Evolutionary conservation across 2,329 filamentous ascomycete genomes (phyloP).

Genomic region (Exophiala lecanii-corni): DNA sequence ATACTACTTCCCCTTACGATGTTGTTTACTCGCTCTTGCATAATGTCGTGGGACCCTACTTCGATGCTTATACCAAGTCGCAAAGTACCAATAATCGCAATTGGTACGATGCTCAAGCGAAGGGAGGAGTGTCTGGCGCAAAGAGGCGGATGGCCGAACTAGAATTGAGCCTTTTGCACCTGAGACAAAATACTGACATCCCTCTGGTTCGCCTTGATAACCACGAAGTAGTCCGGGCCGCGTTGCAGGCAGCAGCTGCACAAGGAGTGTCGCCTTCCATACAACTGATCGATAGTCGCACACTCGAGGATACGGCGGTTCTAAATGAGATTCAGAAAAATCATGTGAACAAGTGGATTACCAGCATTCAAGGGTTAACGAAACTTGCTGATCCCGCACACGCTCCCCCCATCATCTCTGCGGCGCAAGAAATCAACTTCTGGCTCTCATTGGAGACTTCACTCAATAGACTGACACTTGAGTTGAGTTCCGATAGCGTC

Average conservation of each 20-base stretch:
- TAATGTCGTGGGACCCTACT: constrained; percentile 88
- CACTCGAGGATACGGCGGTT: constrained; percentile 85
- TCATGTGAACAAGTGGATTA: constrained; percentile 96
- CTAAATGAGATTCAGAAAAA: constrained; percentile 82
- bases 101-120: constrained; percentile 79
- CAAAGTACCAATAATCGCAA: constrained; percentile 65
- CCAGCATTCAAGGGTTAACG: constrained; percentile 93
- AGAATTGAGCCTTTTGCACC: constrained; percentile 80
- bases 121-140: constrained; percentile 92
- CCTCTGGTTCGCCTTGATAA: constrained; percentile 83
- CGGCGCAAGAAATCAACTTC: constrained; percentile 97
- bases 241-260: constrained; percentile 70
- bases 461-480: constrained; percentile 83
- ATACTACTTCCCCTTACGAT: constrained; percentile 79
- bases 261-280: constrained; percentile 66
- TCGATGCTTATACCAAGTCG: constrained; percentile 89
- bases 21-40: constrained; percentile 88
- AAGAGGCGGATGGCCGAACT: constrained; percentile 96
- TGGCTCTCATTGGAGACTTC: constrained; percentile 97
- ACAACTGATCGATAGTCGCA: constrained; percentile 67
- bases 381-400: constrained; percentile 80
- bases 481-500: constrained; percentile 84
- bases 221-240: constrained; percentile 81
- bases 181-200: constrained; percentile 98
- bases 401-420: constrained; percentile 52